These are phyloP conservation scores for Lodderomyces margitis DNA, from an alignment of 1,139 yeast genomes.

Conservation along the genomic window DNA sequence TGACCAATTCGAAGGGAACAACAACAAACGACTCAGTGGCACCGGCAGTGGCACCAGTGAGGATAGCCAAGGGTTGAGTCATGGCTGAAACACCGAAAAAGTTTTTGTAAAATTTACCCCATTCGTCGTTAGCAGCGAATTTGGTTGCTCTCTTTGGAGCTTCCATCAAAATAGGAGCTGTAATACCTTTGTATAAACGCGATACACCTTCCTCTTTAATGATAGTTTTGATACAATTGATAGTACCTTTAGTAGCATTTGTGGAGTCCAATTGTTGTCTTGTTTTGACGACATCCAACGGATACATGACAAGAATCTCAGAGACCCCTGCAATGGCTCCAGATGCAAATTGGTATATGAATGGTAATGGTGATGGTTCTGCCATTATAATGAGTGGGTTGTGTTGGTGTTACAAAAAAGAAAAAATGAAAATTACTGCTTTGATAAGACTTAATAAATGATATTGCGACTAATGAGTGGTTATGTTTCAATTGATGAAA, in stretches of 20 bases:
- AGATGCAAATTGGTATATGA: constrained; percentile 83
- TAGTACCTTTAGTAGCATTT: constrained; percentile 73
- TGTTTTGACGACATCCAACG: constrained; percentile 96
- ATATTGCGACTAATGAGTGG: too few species aligned
- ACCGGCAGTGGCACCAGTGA: constrained; percentile 98
- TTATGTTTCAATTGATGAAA: too few species aligned
- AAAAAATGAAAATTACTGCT: background rate
- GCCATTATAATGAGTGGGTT: constrained; percentile 7
- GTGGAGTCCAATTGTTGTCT: constrained; percentile 85
- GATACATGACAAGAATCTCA: constrained; percentile 96
- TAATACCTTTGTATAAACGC: constrained; percentile 86
- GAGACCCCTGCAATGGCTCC: constrained; percentile 99
- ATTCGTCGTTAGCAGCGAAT: constrained; percentile 97
- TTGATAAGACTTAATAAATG: background rate
- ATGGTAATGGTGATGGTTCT: constrained; percentile 52
- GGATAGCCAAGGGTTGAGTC: constrained; percentile 80
- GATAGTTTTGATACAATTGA: constrained; percentile 81
- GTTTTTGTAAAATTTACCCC: constrained; percentile 82
- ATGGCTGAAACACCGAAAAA: constrained; percentile 67
- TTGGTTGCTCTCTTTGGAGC: constrained; percentile 99
- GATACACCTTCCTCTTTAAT: constrained; percentile 81
- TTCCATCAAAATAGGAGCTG: constrained; percentile 97
- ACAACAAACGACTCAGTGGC: constrained; percentile 95
- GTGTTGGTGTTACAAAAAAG: background rate
- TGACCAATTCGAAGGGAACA: constrained; percentile 89